Evolutionary conservation across 495 filamentous ascomycete genomes (phyloP), one percentile per base, ranked within the genome.

Genomic region (Aspergillus coremiiformis): DNA sequence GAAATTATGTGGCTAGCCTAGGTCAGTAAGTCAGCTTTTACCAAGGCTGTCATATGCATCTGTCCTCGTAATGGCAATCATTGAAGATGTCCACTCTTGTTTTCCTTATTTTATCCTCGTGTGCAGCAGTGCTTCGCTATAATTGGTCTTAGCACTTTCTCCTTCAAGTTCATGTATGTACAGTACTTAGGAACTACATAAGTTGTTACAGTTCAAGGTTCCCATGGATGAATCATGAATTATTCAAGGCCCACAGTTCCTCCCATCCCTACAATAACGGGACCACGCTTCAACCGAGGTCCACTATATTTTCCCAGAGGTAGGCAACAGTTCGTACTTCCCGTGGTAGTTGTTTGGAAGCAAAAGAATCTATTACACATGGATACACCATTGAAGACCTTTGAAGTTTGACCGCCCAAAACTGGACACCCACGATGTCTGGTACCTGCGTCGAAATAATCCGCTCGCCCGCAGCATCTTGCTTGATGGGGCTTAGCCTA

Each of bases 371-470:
- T n/a, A n/a, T n/a, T n/a, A n/a, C n/a, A n/a, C n/a, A n/a, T n/a
- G n/a, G n/a, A n/a, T n/a, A n/a, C n/a, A n/a, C n/a, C n/a, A n/a
- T n/a, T n/a, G n/a, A n/a, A n/a, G n/a, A n/a, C n/a, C n/a, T n/a
- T n/a, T n/a, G n/a, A n/a, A n/a, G n/a, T n/a, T n/a, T n/a, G n/a
- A n/a, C n/a, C n/a, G n/a, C n/a, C n/a, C n/a, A n/a, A n/a, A n/a
- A 27, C 24, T 27, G 4, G 8, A 8, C 24, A 8, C 24, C 24
- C 24, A 27, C 1, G 5, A 39, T 19, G 43, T 23, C 51, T 47
- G 52, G 52, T 54, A 54, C 52, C 52, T 54, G 52, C 52, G 45
- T 54, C 39, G 20, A 45, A 52, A 45, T 39, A 15, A 35, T 27
- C 33, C 33, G 42, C 42, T 19, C 39, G 39, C 23, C 39, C 39